A percentile compares a stretch with the other conserved stretches of the same genome.
Conservation (phyloP, 495 filamentous ascomycete species). For the Penicillium lagena region DNA sequence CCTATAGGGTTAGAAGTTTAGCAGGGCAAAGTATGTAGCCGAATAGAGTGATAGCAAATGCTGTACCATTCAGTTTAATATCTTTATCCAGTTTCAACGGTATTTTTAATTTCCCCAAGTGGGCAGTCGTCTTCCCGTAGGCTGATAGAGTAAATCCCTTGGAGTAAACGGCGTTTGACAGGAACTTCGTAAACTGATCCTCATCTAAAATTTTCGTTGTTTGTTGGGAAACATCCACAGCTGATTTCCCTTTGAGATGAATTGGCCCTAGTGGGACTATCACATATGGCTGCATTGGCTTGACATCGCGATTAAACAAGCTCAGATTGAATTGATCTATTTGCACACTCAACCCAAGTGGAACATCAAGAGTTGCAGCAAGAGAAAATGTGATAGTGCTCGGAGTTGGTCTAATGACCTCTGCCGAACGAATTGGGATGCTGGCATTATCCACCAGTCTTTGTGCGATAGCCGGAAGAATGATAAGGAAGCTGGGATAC, state of each 20-base stretch:
- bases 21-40: neutral
- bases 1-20: slow-evolving; percentile 11
- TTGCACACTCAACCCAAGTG: slow-evolving; percentile 20
- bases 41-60: neutral
- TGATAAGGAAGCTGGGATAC: slow-evolving; percentile 17
- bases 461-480: slow-evolving; percentile 34
- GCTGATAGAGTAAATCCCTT: slow-evolving; percentile 27
- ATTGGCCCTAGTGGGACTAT: slow-evolving; percentile 23
- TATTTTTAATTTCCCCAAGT: slow-evolving; percentile 30
- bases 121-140: slow-evolving; percentile 23
- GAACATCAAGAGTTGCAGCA: slow-evolving; percentile 27
- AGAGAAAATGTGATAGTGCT: slow-evolving; percentile 28
- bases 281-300: slow-evolving; percentile 27
- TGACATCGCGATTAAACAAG: slow-evolving; percentile 29
- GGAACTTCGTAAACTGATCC: slow-evolving; percentile 26
- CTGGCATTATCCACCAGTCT: slow-evolving; percentile 29
- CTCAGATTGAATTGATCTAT: slow-evolving; percentile 27
- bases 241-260: slow-evolving; percentile 28
- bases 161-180: slow-evolving; percentile 31
- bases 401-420: slow-evolving; percentile 29
- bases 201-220: slow-evolving; percentile 29
- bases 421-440: slow-evolving; percentile 27
- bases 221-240: slow-evolving; percentile 18
- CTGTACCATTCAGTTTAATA: slow-evolving; percentile 18
- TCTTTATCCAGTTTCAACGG: slow-evolving; percentile 31